Evolutionary conservation across 805 yeast genomes (phyloP), one percentile per base, ranked within the genome.

Genomic region (Middelhovenomyces tepae): DNA sequence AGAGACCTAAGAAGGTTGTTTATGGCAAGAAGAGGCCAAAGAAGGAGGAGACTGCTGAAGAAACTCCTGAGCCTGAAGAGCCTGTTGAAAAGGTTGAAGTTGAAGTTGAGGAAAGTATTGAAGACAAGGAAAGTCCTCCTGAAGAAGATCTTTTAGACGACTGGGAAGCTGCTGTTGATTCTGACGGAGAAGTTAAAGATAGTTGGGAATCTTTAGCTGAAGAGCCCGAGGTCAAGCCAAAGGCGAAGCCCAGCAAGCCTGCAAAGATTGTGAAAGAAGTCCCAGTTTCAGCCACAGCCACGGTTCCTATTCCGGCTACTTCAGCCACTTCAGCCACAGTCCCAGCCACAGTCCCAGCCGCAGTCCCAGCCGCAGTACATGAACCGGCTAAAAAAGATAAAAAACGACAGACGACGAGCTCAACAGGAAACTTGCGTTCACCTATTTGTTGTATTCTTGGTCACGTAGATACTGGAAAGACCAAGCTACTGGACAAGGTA

Each of bases 391-490:
- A 60, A 33, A 62, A 45, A 52, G 59, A 49, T 27, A 62, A 60
- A 7, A 45, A 46, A 55, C 50, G 48, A 62, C 59, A 18, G 59
- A 50, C 40, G 55, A 52, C 36, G 61, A 57, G 30, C 48, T 44
- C 29, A 47, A 47, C 31, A 55, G 54, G 60, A 40, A 75, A 91
- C 51, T 64, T 91, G 54, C 94, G 99, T 64, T 91, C 99, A 44
- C 99, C 99, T 44, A 91, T 91, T 57, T 91, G 98, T 63, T 86
- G 95, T 80, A 91, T 91, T 53, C 72, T 91, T 60, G 99, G 99
- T 57, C 99, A 91, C 69, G 99, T 91, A 62, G 99, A 91, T 71
- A 91, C 98, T 38, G 99, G 99, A 78, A 91, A 91, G 64, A 91
- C 99, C 46, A 91, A 91, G 59, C 73, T 91, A 45, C 71, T 91